Evolutionary conservation across 345 rosid species (phyloP).

Genomic region (Lenwebbia sp.): DNA sequence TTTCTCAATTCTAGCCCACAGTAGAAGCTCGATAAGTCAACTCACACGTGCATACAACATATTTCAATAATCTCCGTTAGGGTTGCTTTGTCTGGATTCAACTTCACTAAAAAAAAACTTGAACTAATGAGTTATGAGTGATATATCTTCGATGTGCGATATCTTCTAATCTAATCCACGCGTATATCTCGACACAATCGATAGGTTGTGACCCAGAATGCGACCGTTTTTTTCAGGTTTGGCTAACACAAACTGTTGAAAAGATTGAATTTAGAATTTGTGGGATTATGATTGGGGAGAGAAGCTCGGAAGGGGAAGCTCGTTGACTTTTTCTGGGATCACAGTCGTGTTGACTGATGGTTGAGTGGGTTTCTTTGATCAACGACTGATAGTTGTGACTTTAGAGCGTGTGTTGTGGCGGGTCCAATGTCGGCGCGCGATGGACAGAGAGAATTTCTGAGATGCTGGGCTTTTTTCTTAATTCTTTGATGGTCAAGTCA

Average conservation of each 20-base stretch:
- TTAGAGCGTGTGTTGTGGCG: too few relatives aligned
- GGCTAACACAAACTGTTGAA: too few relatives aligned
- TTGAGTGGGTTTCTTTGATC: too few relatives aligned
- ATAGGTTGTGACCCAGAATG: too few relatives aligned
- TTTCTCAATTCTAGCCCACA: background rate
- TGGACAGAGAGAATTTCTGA: background rate
- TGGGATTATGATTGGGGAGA: too few relatives aligned
- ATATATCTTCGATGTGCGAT: accelerated
- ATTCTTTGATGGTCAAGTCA: background rate
- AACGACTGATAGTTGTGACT: too few relatives aligned
- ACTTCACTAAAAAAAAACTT: background rate
- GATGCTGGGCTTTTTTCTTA: background rate
- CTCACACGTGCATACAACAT: background rate
- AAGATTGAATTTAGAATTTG: too few relatives aligned
- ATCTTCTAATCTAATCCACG: background rate
- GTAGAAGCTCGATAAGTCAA: background rate
- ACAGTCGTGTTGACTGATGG: too few relatives aligned
- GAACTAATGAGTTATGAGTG: background rate
- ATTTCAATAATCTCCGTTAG: background rate
- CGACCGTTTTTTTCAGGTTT: too few relatives aligned
- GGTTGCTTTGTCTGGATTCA: background rate
- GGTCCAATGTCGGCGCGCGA: background rate
- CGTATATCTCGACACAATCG: background rate
- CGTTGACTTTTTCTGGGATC: too few relatives aligned
- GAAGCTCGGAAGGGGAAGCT: too few relatives aligned